A percentile compares a stretch with the other conserved stretches of the same genome.
Evolutionary conservation across 2,329 filamentous ascomycete genomes (phyloP).

Genomic region (Fusarium acutatum): DNA sequence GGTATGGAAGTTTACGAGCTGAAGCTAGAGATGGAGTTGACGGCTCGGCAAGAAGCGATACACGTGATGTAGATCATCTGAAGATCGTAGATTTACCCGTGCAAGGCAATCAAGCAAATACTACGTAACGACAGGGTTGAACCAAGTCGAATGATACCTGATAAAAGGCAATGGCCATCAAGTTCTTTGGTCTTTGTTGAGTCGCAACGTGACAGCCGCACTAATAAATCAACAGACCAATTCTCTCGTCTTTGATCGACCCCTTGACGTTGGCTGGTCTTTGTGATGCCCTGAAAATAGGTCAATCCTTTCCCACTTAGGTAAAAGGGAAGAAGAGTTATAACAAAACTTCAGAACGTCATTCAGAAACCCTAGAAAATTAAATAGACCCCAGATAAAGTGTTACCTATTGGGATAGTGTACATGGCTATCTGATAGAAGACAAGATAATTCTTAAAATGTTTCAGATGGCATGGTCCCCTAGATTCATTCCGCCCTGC

Average conservation of each 20-base stretch:
- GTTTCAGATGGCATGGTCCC: neutral
- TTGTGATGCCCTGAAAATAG: neutral
- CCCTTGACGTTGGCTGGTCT: neutral
- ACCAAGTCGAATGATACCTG: neutral
- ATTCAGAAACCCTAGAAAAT: neutral
- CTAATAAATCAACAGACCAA: neutral
- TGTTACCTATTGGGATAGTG: neutral
- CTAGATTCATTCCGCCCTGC: neutral
- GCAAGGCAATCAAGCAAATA: neutral
- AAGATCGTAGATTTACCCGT: neutral
- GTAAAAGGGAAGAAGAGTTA: neutral
- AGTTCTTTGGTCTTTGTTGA: neutral
- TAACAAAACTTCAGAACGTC: neutral
- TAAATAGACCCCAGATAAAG: neutral
- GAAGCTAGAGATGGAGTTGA: neutral
- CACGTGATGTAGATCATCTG: constrained; percentile 17
- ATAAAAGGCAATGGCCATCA: neutral
- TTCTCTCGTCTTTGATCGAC: neutral
- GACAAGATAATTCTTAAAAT: neutral
- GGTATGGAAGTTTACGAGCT: neutral
- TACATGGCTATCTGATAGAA: neutral
- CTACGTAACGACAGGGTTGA: constrained; percentile 1
- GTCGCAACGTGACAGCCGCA: neutral
- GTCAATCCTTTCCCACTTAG: neutral
- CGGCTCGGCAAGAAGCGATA: constrained; percentile 4